Evolutionary conservation across 768 basidiomycete species (phyloP).

Genomic region (Auriculariales sp.): DNA sequence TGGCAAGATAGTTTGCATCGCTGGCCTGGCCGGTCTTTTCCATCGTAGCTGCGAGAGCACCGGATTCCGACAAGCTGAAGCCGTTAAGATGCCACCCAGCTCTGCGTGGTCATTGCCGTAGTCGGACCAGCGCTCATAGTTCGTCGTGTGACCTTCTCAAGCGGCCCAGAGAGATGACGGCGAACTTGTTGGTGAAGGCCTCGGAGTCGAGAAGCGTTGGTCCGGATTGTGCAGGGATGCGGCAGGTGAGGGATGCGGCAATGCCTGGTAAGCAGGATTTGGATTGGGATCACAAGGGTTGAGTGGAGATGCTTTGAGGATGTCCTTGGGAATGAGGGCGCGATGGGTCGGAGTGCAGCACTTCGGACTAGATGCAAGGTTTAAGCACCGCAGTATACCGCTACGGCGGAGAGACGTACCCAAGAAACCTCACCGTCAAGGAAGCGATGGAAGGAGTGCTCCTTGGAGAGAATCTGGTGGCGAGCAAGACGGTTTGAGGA

Average conservation of each 20-base stretch:
- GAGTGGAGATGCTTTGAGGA: constrained; percentile 87
- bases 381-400: constrained; percentile 1
- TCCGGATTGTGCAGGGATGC: constrained; percentile 87
- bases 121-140: constrained; percentile 88
- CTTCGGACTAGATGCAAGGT: constrained; percentile 50
- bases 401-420: constrained; percentile 33
- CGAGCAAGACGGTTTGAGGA: constrained; percentile 77
- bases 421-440: constrained; percentile 92
- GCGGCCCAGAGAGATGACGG: constrained; percentile 76
- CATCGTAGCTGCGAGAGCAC: constrained; percentile 61
- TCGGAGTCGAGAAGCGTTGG: constrained; percentile 94
- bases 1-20: constrained; percentile 86
- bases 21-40: constrained; percentile 97
- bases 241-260: constrained; percentile 80
- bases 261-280: constrained; percentile 60
- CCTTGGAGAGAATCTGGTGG: constrained; percentile 92
- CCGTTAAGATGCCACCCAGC: constrained; percentile 87
- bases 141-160: constrained; percentile 93
- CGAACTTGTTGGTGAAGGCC: constrained; percentile 89
- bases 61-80: constrained; percentile 77
- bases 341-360: constrained; percentile 86
- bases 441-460: constrained; percentile 93
- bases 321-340: constrained; percentile 86
- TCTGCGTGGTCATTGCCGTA: constrained; percentile 79
- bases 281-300: constrained; percentile 74